A percentile compares a stretch with the other conserved stretches of the same genome.
Evolutionary conservation across 1,139 yeast species (phyloP).

Genomic region (Diutina pseudorugosa): DNA sequence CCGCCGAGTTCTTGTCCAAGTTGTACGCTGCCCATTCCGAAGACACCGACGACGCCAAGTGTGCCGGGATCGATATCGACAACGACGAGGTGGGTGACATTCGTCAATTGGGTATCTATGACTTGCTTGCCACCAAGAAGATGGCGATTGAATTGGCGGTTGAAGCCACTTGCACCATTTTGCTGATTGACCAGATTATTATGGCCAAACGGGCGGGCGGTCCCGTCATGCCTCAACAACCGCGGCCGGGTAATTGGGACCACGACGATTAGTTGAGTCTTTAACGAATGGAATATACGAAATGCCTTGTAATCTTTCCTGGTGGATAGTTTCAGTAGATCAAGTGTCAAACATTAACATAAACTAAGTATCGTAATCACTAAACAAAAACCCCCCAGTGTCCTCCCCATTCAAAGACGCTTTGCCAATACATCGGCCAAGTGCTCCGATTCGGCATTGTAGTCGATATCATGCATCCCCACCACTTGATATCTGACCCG

Average conservation of each 20-base stretch:
- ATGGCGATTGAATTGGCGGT: constrained; percentile 91
- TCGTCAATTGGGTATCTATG: constrained; percentile 57
- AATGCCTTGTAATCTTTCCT: background rate
- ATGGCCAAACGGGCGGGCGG: constrained; percentile 98
- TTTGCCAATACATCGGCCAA: constrained; percentile 40
- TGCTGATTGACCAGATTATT: constrained; percentile 83
- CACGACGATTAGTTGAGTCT: constrained; percentile 53
- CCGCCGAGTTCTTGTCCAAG: constrained; percentile 77
- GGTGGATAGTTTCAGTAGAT: no score
- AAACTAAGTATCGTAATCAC: constrained; percentile 3
- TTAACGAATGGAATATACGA: background rate
- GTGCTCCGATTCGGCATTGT: constrained; percentile 46
- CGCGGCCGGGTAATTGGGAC: constrained; percentile 94
- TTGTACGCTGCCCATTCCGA: constrained; percentile 74
- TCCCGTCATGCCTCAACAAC: constrained; percentile 82
- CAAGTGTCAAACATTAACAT: constrained; percentile 5
- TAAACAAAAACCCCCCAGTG: background rate
- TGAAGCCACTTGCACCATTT: constrained; percentile 85
- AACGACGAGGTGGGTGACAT: constrained; percentile 42
- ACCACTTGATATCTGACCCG: constrained; percentile 67
- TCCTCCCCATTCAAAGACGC: constrained; percentile 11
- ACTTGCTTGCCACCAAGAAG: constrained; percentile 66
- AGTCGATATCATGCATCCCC: constrained; percentile 45
- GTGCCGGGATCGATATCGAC: constrained; percentile 15
- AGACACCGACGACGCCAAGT: constrained; percentile 35